Percentiles rank a stretch among this genome's conserved stretches.
Conservation (phyloP, 139 green algal species). For the Chlamydomonas schloesseri region DNA sequence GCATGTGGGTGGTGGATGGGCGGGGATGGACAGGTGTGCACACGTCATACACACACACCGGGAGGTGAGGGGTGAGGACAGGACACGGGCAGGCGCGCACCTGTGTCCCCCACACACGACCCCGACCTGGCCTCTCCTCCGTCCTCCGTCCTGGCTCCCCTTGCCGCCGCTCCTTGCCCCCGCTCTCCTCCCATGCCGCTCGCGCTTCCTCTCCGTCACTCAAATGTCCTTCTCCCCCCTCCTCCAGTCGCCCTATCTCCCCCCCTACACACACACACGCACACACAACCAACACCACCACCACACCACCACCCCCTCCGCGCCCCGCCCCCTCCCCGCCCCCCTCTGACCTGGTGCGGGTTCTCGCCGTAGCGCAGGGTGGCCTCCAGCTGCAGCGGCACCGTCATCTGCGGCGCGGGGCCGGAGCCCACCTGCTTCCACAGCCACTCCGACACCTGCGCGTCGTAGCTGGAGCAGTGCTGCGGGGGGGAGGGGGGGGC, state of each 20-base stretch:
- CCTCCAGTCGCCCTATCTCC: not conserved
- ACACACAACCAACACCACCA: too few species aligned
- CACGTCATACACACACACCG: too few species aligned
- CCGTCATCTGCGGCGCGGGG: slow-evolving; percentile 76
- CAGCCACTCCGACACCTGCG: slow-evolving; percentile 92
- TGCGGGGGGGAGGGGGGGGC: slow-evolving; percentile 51
- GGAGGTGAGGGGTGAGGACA: too few species aligned
- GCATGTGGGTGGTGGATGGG: not conserved
- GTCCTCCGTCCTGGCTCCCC: too few species aligned
- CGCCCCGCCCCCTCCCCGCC: not conserved
- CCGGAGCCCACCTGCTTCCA: slow-evolving; percentile 85
- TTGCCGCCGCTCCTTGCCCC: not conserved
- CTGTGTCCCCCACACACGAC: too few species aligned
- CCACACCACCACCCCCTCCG: too few species aligned
- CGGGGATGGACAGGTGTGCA: too few species aligned
- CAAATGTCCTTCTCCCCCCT: not conserved
- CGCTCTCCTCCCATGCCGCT: not conserved
- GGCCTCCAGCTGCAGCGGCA: slow-evolving; percentile 86
- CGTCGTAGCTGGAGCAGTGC: slow-evolving; percentile 96
- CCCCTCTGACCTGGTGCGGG: slow-evolving; percentile 88
- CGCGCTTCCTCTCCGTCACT: not conserved
- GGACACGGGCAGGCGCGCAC: too few species aligned
- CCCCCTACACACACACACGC: too few species aligned
- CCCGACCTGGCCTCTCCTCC: too few species aligned
- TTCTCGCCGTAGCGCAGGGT: slow-evolving; percentile 95